Percentiles rank a stretch among this genome's conserved stretches.
Evolutionary conservation across 2,329 filamentous ascomycete species (phyloP).

Genomic region (Cladophialophora bantiana): DNA sequence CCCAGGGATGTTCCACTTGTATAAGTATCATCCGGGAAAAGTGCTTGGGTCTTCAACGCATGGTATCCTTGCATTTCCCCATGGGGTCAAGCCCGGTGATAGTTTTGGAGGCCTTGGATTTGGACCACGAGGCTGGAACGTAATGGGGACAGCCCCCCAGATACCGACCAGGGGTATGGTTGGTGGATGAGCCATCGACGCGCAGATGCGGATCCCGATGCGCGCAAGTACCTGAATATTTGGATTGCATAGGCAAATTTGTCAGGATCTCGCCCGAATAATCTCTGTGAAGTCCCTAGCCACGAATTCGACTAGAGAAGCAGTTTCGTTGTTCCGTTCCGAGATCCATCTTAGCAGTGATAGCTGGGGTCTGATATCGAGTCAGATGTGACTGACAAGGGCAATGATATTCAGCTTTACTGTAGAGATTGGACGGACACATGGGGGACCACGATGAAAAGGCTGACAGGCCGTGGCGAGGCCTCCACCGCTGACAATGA

Average conservation of each 20-base stretch:
- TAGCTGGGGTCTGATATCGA: background rate
- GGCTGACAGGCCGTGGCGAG: constrained; percentile 7
- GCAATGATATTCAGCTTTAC: background rate
- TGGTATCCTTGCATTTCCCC: background rate
- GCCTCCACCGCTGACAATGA: constrained; percentile 23
- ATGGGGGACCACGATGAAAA: constrained; percentile 9
- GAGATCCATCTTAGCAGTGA: background rate
- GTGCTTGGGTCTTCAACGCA: background rate
- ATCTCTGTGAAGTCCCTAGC: background rate
- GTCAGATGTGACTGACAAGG: constrained; percentile 16
- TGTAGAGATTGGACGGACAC: too few relatives aligned
- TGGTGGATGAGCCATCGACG: background rate
- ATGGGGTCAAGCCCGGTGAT: constrained; percentile 11
- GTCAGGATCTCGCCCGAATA: background rate
- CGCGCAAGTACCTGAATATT: background rate
- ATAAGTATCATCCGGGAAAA: background rate
- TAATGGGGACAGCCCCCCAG: background rate
- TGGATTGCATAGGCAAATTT: background rate
- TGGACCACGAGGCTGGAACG: constrained; percentile 4
- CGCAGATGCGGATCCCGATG: background rate
- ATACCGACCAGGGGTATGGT: background rate
- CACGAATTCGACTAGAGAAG: background rate
- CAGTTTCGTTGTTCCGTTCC: constrained; percentile 1
- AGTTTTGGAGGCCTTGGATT: constrained; percentile 1
- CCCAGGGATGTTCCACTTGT: background rate